Percentiles rank a stretch among this genome's conserved stretches.
These are phyloP conservation scores for Penicillium paxilli DNA, from an alignment of 495 filamentous ascomycete species.

Conservation along the genomic window DNA sequence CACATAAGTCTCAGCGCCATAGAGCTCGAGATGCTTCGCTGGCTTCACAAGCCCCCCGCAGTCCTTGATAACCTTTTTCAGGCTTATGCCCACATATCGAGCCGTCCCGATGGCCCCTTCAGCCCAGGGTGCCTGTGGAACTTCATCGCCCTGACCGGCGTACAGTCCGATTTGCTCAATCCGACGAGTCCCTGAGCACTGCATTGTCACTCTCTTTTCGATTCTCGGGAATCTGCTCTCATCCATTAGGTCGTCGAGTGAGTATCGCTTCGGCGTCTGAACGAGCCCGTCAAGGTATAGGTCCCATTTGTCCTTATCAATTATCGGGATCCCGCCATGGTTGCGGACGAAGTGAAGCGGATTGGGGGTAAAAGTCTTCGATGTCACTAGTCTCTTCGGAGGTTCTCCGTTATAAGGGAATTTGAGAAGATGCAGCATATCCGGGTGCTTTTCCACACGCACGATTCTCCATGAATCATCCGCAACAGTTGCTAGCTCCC, in stretches of 20 bases:
- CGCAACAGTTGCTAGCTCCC: constrained; percentile 45
- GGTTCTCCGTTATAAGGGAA: constrained; percentile 75
- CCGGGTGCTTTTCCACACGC: constrained; percentile 57
- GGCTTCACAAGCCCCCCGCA: constrained; percentile 58
- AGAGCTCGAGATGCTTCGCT: constrained; percentile 62
- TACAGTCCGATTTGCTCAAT: constrained; percentile 66
- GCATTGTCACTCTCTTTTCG: constrained; percentile 57
- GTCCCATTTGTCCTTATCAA: constrained; percentile 52
- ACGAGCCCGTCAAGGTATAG: constrained; percentile 59
- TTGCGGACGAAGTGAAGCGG: constrained; percentile 65
- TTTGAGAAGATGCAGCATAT: constrained; percentile 68
- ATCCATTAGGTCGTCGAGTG: constrained; percentile 56
- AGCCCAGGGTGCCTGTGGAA: constrained; percentile 67
- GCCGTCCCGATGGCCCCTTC: constrained; percentile 70
- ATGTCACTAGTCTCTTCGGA: constrained; percentile 48
- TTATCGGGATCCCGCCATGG: constrained; percentile 64
- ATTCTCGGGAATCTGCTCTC: constrained; percentile 55
- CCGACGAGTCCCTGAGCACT: constrained; percentile 67
- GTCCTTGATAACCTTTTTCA: constrained; percentile 67
- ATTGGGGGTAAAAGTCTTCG: constrained; percentile 59
- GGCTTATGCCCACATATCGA: constrained; percentile 57
- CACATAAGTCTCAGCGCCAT: constrained; percentile 68
- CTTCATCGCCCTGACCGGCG: constrained; percentile 65
- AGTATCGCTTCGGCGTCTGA: constrained; percentile 51
- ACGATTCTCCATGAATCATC: constrained; percentile 61